phyloP scores from a whole-genome alignment of 768 basidiomycete species.

The Gymnopilus dilepis region DNA sequence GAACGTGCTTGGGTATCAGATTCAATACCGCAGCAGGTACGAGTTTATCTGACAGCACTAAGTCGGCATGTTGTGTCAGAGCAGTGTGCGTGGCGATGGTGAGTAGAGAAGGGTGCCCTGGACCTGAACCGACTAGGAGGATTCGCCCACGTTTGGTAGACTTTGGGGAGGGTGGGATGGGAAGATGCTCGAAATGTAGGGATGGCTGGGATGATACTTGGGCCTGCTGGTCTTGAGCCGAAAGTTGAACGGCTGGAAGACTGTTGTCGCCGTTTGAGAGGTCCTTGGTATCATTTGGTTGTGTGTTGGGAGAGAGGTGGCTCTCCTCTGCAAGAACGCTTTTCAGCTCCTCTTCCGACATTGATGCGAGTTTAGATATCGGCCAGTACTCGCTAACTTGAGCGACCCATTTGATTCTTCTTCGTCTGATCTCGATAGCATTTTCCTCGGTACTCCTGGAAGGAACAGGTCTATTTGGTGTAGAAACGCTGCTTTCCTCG shows the following conservation, averaged over 20 bases:
- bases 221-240: neutral
- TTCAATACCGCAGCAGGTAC: conserved; percentile 89
- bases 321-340: conserved; percentile 55
- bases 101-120: conserved; percentile 92
- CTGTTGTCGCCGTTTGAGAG: conserved; percentile 20
- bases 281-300: conserved; percentile 9
- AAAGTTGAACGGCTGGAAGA: neutral
- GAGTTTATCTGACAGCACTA: conserved; percentile 96
- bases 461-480: conserved; percentile 75
- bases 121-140: conserved; percentile 91
- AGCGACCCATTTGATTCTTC: conserved; percentile 91
- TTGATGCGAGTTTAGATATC: conserved; percentile 69
- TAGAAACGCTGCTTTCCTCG: conserved; percentile 59
- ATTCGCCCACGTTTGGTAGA: conserved; percentile 66
- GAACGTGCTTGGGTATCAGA: conserved; percentile 73
- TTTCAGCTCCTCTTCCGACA: conserved; percentile 73
- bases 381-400: conserved; percentile 99
- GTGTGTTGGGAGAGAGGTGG: conserved; percentile 11
- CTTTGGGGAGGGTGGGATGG: neutral
- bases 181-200: conserved; percentile 40
- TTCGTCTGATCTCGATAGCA: conserved; percentile 50
- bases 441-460: conserved; percentile 47
- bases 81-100: conserved; percentile 85
- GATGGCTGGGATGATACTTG: conserved; percentile 16
- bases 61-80: conserved; percentile 78